Evolutionary conservation across 1,284 basidiomycete species (phyloP), one percentile per base, ranked within the genome.

Genomic region (Cryptococcus jaspeensis): DNA sequence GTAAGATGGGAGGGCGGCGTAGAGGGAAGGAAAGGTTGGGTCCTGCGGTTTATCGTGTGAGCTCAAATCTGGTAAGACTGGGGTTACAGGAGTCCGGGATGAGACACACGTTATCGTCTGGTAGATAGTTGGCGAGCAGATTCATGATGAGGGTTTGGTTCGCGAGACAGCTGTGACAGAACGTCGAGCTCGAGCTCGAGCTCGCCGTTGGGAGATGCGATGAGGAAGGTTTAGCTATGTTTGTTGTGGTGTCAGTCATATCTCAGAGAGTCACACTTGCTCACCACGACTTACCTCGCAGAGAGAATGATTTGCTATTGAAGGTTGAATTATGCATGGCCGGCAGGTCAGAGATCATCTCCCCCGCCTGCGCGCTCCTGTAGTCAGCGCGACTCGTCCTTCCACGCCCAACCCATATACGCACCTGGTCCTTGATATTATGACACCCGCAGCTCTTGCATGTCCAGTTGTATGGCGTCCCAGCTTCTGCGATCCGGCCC

Each of bases 81-180:
- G 20, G 22, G 23, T 22, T 47, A n/a, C n/a, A n/a, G n/a, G n/a
- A n/a, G n/a, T n/a, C n/a, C 23, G 43, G 46, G 37, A 28, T 55
- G 52, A 45, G 78, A 82, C 68, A 71, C 84, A 89, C 69, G 81
- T 80, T 16, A 80, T 83, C 55, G 79, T 78, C 48, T 1, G 92
- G 91, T 0, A 94, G 82, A 71, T 94, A 96, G 64, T 89, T 92
- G 5, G 90, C 89, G 28, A 95, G 78, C 52, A 96, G 81, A 72
- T 92, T 90, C 60, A 90, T 81, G 51, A 92, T 81, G 32, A 96
- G 82, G 75, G 85, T 87, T 71, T 95, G 90, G 75, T 95, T 95
- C n/a, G 89, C 89, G 61, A 88, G 84, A 72, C 92, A 95, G 12
- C 84, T 84, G 63, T 87, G 85, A 73, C 92, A 96, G 80, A 94